Percentiles rank a stretch among this genome's conserved stretches.
These are phyloP conservation scores for Penicillium sp. DNA, from an alignment of 2,329 filamentous ascomycete species.

Conservation along the genomic window DNA sequence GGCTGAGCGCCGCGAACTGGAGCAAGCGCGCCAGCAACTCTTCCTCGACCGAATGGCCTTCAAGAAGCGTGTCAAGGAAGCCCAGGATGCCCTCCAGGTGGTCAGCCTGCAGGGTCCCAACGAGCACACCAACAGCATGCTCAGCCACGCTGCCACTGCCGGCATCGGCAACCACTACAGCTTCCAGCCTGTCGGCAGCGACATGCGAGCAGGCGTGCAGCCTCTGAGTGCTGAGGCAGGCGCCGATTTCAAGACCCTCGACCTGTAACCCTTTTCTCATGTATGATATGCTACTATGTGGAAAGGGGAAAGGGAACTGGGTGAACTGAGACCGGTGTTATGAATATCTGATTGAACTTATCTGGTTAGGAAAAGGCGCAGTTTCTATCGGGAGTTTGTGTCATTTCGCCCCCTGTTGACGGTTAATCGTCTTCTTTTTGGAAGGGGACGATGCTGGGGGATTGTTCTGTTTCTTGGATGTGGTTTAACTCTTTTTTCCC, in stretches of 20 bases:
- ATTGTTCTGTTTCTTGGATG: conserved; percentile 14
- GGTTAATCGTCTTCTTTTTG: not conserved
- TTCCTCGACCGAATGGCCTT: conserved; percentile 89
- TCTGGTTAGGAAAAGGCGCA: conserved; percentile 30
- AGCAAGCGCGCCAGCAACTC: conserved; percentile 84
- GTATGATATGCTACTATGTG: conserved; percentile 24
- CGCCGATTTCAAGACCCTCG: conserved; percentile 40
- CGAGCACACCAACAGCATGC: conserved; percentile 38
- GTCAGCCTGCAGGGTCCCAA: conserved; percentile 41
- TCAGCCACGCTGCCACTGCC: conserved; percentile 31
- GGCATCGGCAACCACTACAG: conserved; percentile 39
- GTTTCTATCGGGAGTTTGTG: conserved; percentile 24
- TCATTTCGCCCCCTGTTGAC: conserved; percentile 11
- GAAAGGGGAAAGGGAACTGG: conserved; percentile 5
- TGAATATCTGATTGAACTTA: conserved; percentile 21
- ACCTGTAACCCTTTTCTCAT: conserved; percentile 33
- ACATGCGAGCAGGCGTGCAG: conserved; percentile 30
- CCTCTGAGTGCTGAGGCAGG: conserved; percentile 40
- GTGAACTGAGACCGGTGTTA: conserved; percentile 17
- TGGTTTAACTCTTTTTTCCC: conserved; percentile 13
- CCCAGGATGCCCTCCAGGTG: conserved; percentile 63
- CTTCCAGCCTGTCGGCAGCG: conserved; percentile 36
- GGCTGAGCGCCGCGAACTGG: conserved; percentile 85
- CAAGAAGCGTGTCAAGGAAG: conserved; percentile 77
- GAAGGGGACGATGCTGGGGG: not conserved